phyloP scores from a whole-genome alignment of 192 early-diverging fungal genomes.

The Lobulomyces angularis region DNA sequence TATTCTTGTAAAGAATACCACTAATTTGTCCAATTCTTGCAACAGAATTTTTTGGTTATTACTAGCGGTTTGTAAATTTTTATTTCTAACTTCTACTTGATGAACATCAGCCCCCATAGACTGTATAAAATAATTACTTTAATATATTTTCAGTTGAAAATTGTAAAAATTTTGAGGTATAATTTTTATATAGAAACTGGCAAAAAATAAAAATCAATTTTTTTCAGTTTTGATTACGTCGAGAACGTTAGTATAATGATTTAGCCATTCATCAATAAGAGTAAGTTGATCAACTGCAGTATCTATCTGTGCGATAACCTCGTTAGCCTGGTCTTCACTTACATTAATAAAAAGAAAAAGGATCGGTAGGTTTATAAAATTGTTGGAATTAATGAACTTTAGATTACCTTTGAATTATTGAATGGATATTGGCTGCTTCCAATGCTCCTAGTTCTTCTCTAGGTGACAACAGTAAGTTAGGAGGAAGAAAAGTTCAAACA shows the following conservation, averaged over 20 bases:
- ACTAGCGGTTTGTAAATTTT: slow-evolving; percentile 77
- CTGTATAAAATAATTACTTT: slow-evolving; percentile 20
- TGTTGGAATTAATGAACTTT: too few relatives aligned
- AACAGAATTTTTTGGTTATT: slow-evolving; percentile 78
- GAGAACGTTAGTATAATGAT: slow-evolving; percentile 71
- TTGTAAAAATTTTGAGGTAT: background rate
- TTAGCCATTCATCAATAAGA: slow-evolving; percentile 76
- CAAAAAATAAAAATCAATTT: background rate
- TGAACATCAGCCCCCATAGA: slow-evolving; percentile 89
- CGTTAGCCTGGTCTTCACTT: slow-evolving; percentile 73
- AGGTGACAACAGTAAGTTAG: too few relatives aligned
- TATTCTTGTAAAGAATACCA: slow-evolving; percentile 48
- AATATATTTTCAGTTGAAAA: slow-evolving; percentile 10
- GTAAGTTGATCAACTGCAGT: slow-evolving; percentile 67
- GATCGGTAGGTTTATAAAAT: too few relatives aligned
- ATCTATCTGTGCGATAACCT: slow-evolving; percentile 73
- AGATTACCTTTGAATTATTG: slow-evolving; percentile 87
- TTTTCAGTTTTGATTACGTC: slow-evolving; percentile 39
- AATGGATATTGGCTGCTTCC: slow-evolving; percentile 87
- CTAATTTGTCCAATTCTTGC: slow-evolving; percentile 68
- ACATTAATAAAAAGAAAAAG: too few relatives aligned
- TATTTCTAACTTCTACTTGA: slow-evolving; percentile 86
- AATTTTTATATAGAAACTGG: slow-evolving; percentile 2
- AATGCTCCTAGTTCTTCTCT: slow-evolving; percentile 72
- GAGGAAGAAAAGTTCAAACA: too few relatives aligned